These are phyloP conservation scores for Diaporthe citriasiana DNA, from an alignment of 2,329 filamentous ascomycete genomes.

Conservation along the genomic window DNA sequence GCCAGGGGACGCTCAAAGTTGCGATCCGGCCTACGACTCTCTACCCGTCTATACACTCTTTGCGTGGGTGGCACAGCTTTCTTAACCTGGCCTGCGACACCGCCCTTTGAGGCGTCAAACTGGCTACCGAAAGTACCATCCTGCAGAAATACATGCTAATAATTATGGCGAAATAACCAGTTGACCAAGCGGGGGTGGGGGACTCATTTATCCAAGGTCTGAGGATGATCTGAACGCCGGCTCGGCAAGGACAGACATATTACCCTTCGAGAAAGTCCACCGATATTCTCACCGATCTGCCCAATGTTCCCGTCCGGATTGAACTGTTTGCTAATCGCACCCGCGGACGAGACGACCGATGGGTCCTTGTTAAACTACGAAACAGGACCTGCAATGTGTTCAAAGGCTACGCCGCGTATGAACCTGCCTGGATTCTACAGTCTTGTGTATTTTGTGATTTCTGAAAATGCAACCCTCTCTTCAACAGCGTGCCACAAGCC, in stretches of 20 bases:
- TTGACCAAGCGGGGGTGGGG: background rate
- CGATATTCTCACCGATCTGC: slow-evolving; percentile 24
- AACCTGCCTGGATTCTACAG: too few species aligned
- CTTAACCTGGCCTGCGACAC: slow-evolving; percentile 12
- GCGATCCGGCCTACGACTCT: background rate
- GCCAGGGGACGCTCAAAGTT: background rate
- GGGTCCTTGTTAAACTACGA: too few species aligned
- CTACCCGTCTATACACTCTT: background rate
- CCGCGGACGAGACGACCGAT: slow-evolving; percentile 1
- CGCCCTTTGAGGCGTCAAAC: slow-evolving; percentile 29
- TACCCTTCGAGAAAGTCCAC: slow-evolving; percentile 26
- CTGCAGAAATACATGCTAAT: background rate
- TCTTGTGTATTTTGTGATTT: background rate
- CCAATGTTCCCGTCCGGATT: slow-evolving; percentile 28
- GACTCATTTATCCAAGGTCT: background rate
- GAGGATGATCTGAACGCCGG: too few species aligned
- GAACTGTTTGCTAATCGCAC: slow-evolving; percentile 22
- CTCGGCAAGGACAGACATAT: background rate
- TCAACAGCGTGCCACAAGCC: background rate
- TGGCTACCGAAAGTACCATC: slow-evolving; percentile 25
- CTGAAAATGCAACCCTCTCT: too few species aligned
- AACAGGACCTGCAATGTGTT: too few species aligned
- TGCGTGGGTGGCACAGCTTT: slow-evolving; percentile 14
- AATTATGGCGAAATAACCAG: background rate
- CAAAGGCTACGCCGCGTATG: too few species aligned